Evolutionary conservation across 2,329 filamentous ascomycete genomes (phyloP).

Genomic region (Beauveria sp.): DNA sequence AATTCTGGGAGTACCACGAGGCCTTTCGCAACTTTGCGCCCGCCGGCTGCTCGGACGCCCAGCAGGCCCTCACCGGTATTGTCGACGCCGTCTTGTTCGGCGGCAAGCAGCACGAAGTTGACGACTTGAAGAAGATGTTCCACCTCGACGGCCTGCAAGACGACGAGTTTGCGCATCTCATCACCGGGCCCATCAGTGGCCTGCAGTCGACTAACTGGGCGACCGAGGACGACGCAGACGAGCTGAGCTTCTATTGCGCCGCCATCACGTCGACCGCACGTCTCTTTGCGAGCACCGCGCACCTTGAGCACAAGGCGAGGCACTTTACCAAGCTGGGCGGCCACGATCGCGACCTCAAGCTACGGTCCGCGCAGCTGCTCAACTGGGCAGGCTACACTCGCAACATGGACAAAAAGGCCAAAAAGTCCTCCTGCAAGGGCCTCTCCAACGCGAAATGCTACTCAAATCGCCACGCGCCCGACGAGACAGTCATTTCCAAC

Average conservation of each 20-base stretch:
- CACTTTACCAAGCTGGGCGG: constrained; percentile 35
- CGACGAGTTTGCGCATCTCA: constrained; percentile 34
- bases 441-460: constrained; percentile 24
- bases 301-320: constrained; percentile 26
- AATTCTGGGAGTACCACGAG: constrained; percentile 61
- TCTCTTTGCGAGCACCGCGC: constrained; percentile 34
- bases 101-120: constrained; percentile 21
- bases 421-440: constrained; percentile 18
- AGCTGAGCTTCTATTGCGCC: constrained; percentile 41
- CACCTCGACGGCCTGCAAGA: constrained; percentile 17
- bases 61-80: constrained; percentile 47
- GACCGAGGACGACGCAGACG: constrained; percentile 32
- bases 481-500: constrained; percentile 18
- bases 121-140: constrained; percentile 38
- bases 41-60: constrained; percentile 55
- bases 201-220: constrained; percentile 49
- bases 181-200: constrained; percentile 33
- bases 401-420: constrained; percentile 22
- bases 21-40: constrained; percentile 42
- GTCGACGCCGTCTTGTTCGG: constrained; percentile 44
- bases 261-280: constrained; percentile 34
- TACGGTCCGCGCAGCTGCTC: constrained; percentile 29
- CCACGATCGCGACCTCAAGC: constrained; percentile 30
- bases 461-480: constrained; percentile 18
- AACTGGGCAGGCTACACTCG: constrained; percentile 44